Conservation (phyloP, 2,329 filamentous ascomycete species). For the Apiospora marii region DNA sequence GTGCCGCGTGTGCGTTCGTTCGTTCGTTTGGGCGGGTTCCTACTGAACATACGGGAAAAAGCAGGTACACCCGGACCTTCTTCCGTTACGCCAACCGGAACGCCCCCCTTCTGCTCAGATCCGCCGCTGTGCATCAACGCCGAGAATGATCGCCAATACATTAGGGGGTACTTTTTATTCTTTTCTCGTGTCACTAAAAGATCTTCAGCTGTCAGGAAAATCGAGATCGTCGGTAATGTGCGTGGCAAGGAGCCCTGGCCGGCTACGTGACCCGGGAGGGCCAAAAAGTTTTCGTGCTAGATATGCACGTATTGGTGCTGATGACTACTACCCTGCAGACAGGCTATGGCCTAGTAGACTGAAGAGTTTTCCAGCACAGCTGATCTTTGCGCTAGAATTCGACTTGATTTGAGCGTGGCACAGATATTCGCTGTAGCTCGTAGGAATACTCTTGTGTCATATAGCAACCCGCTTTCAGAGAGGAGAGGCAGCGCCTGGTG, state of each 20-base stretch:
- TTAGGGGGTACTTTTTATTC: neutral
- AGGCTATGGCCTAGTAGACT: neutral
- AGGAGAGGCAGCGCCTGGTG: neutral
- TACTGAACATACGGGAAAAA: neutral
- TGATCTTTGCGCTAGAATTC: neutral
- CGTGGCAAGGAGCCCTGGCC: neutral
- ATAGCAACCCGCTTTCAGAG: neutral
- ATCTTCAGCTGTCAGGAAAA: neutral
- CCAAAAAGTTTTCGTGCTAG: neutral
- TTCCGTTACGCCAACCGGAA: conserved; percentile 1
- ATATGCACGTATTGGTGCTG: neutral
- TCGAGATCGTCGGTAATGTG: conserved; percentile 3
- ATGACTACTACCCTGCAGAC: neutral
- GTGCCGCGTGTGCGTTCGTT: no score
- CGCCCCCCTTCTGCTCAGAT: neutral
- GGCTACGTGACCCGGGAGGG: neutral
- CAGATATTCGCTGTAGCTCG: no score
- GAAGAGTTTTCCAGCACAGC: neutral
- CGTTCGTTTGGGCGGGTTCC: neutral
- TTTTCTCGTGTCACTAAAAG: neutral
- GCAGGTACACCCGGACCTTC: neutral
- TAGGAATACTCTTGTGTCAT: neutral
- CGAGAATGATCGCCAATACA: neutral
- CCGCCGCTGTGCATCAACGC: neutral
- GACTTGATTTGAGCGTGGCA: neutral